phyloP scores from a whole-genome alignment of 73 alveolate species.

The Paramecium pentaurelia region DNA sequence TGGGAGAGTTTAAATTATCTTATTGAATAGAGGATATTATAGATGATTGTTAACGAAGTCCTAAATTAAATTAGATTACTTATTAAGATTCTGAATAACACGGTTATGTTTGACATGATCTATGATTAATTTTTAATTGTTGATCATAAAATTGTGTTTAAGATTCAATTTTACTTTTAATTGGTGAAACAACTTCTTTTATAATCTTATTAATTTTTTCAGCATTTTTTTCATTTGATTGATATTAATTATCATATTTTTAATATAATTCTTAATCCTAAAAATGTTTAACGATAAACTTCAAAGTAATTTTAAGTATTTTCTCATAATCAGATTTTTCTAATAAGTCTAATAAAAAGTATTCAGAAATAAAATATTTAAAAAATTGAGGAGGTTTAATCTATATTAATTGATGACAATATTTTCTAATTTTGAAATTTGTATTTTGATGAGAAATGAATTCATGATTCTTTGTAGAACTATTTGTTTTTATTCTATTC shows the following conservation, averaged over 20 bases:
- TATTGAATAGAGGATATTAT: neutral
- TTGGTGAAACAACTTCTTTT: neutral
- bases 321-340: neutral
- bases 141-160: neutral
- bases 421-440: neutral
- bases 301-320: neutral
- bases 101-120: neutral
- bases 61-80: neutral
- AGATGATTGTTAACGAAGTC: neutral
- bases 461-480: neutral
- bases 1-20: conserved; percentile 9
- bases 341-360: neutral
- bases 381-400: neutral
- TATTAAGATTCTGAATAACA: neutral
- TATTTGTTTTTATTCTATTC: neutral
- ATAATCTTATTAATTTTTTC: neutral
- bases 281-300: neutral
- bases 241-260: neutral
- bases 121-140: neutral
- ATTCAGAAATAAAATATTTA: neutral
- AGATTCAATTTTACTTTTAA: neutral
- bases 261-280: neutral
- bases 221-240: neutral
- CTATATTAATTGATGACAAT: neutral
- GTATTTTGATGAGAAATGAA: neutral